Base-by-base conservation (phyloP, 768 basidiomycete species). In the Russula olivacea region DNA sequence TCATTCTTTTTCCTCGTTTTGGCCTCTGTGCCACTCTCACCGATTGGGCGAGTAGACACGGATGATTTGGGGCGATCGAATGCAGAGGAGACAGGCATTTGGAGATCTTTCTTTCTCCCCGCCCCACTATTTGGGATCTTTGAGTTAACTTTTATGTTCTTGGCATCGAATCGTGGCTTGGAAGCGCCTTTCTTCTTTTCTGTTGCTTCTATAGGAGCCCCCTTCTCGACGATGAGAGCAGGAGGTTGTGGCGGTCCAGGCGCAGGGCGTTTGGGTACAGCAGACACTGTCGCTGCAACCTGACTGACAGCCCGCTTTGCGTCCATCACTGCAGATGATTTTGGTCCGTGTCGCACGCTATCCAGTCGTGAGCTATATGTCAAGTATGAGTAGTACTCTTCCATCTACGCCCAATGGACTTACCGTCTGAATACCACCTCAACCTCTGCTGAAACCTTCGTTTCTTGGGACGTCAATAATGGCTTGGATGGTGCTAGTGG, bases 341-440 rank as follows among this genome's bases (percentile, higher is more conserved):
- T 60, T 21, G 54, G 63, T 32, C 63, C 63, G 14, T 64, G 63
- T 50, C 63, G 54, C 14, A 64, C 54, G 48, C 58, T 64, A 30
- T 64, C 59, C 23, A 64, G 17, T 23, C 59, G 36, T 41, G 59
- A 60, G 28, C 63, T 64, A 14, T 47, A 43, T 23, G 21, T 12
- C 21, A 48, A 32, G 17, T n/a, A 21, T 59, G 47, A 60, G 30
- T 17, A 14, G 25, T 17, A 36, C 14, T 9, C 12, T 45, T 23
- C 25, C 21, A 12, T 25, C 30, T 10, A 32, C 55, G 8, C 12
- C 7, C 32, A 41, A 7, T 49, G 52, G 25, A 60, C 63, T 41
- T 3, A 64, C 63, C 63, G 53, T 28, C 30, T 55, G 10, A 49
- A 34, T 11, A 32, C 17, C 7, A 23, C 28, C 3, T 54, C 23